Evolutionary conservation across 352 stramenopile genomes (phyloP).

Genomic region (Phytophthora litchii): DNA sequence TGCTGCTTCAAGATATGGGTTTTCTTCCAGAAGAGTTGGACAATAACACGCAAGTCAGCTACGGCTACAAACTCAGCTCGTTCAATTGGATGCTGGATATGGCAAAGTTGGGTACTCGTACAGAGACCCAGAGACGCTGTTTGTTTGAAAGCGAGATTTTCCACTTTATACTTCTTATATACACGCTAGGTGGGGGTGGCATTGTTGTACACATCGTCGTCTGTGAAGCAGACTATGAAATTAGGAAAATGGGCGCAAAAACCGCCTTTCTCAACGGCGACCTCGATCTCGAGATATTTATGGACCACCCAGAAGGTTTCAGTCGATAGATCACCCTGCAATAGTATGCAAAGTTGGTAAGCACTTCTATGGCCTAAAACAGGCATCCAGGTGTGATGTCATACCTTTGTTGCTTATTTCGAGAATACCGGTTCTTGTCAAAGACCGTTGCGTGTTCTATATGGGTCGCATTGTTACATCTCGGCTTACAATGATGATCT

Average conservation of each 20-base stretch:
- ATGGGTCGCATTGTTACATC: constrained; percentile 7
- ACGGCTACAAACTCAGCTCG: background rate
- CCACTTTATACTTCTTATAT: constrained; percentile 1
- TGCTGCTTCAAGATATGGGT: constrained; percentile 18
- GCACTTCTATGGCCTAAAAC: constrained; percentile 5
- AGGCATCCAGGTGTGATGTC: constrained; percentile 1
- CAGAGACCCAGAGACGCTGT: constrained; percentile 6
- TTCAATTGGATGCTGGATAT: constrained; percentile 1
- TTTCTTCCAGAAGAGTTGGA: background rate
- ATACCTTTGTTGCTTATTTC: constrained; percentile 7
- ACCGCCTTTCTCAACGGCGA: constrained; percentile 7
- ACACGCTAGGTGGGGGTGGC: background rate
- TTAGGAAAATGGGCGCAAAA: constrained; percentile 11
- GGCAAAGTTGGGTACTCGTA: background rate
- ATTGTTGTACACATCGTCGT: constrained; percentile 2
- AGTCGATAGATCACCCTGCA: background rate
- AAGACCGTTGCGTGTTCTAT: constrained; percentile 13
- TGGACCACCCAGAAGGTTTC: constrained; percentile 9
- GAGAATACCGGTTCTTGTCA: constrained; percentile 6
- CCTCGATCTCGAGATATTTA: constrained; percentile 6
- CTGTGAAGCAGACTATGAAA: constrained; percentile 1
- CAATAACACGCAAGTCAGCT: background rate
- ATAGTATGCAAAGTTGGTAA: constrained; percentile 6
- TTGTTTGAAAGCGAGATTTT: constrained; percentile 5
- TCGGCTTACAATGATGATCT: constrained; percentile 11